Percentiles rank a stretch among this genome's conserved stretches.
Conservation (phyloP, 2,329 filamentous ascomycete genomes). For the Scolecobasidium constrictum region DNA sequence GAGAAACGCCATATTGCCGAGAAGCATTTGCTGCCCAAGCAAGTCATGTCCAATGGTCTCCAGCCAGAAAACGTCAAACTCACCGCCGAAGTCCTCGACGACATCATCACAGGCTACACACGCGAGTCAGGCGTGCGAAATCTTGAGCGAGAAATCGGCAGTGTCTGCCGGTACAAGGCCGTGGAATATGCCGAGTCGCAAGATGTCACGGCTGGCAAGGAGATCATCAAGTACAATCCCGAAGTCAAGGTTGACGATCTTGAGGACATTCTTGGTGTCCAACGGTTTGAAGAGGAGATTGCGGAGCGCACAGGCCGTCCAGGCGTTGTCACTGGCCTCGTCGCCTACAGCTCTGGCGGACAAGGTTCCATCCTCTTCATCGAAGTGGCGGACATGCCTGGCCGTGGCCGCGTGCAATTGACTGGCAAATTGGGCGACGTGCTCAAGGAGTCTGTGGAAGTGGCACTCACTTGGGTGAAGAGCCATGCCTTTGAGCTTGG, state of each 20-base stretch:
- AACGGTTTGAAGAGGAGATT: slow-evolving; percentile 91
- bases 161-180: slow-evolving; percentile 87
- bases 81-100: slow-evolving; percentile 75
- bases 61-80: slow-evolving; percentile 63
- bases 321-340: slow-evolving; percentile 89
- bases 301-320: slow-evolving; percentile 73
- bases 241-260: slow-evolving; percentile 67
- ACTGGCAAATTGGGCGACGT: slow-evolving; percentile 96
- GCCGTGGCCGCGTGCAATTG: slow-evolving; percentile 80
- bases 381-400: slow-evolving; percentile 95
- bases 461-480: slow-evolving; percentile 94
- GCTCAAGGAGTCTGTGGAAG: slow-evolving; percentile 92
- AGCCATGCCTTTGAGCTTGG: slow-evolving; percentile 87
- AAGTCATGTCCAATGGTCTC: slow-evolving; percentile 83
- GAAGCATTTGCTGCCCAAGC: slow-evolving; percentile 91
- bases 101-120: slow-evolving; percentile 93
- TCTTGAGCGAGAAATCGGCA: slow-evolving; percentile 88
- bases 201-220: slow-evolving; percentile 50
- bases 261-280: slow-evolving; percentile 83
- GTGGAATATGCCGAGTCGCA: slow-evolving; percentile 89
- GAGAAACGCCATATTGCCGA: slow-evolving; percentile 94
- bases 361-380: slow-evolving; percentile 97
- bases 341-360: slow-evolving; percentile 85
- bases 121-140: slow-evolving; percentile 94
- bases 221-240: slow-evolving; percentile 51